phyloP scores from a whole-genome alignment of 306 rosid genomes.

The Quillaja saponaria region DNA sequence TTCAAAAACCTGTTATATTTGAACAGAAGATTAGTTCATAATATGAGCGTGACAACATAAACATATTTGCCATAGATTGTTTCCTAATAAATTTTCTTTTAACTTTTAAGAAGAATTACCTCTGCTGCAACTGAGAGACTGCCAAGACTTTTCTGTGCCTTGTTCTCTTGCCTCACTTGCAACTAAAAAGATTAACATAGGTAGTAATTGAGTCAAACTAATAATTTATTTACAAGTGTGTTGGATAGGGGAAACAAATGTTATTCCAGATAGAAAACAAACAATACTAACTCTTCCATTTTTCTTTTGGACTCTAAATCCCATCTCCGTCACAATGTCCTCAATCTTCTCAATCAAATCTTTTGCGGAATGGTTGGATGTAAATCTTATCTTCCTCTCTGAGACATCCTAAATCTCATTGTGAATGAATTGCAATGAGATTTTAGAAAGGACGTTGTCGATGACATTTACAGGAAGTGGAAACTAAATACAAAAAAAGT shows the following conservation, averaged over 20 bases:
- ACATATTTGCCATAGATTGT: slow-evolving; percentile 1
- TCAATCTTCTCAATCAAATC: slow-evolving; percentile 74
- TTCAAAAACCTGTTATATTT: slow-evolving; percentile 68
- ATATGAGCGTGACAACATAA: neutral
- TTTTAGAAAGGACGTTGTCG: slow-evolving; percentile 5
- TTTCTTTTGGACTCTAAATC: slow-evolving; percentile 73
- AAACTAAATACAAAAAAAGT: slow-evolving; percentile 7
- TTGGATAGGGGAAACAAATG: slow-evolving; percentile 2
- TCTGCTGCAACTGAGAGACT: slow-evolving; percentile 67
- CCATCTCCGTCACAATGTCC: slow-evolving; percentile 66
- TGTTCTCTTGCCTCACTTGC: slow-evolving; percentile 63
- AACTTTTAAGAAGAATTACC: slow-evolving; percentile 45
- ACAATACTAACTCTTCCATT: slow-evolving; percentile 63
- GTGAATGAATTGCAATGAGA: neutral
- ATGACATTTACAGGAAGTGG: neutral
- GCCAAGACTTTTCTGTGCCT: slow-evolving; percentile 47
- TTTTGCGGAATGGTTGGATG: slow-evolving; percentile 70
- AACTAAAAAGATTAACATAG: slow-evolving; percentile 53
- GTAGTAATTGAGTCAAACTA: slow-evolving; percentile 10
- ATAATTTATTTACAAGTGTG: slow-evolving; percentile 14
- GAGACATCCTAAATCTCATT: slow-evolving; percentile 62
- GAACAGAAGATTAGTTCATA: slow-evolving; percentile 8
- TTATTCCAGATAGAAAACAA: slow-evolving; percentile 8
- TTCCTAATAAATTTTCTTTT: neutral
- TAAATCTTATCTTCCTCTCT: slow-evolving; percentile 90